phyloP scores from a whole-genome alignment of 2,329 filamentous ascomycete species.

The Beauveria australis region DNA sequence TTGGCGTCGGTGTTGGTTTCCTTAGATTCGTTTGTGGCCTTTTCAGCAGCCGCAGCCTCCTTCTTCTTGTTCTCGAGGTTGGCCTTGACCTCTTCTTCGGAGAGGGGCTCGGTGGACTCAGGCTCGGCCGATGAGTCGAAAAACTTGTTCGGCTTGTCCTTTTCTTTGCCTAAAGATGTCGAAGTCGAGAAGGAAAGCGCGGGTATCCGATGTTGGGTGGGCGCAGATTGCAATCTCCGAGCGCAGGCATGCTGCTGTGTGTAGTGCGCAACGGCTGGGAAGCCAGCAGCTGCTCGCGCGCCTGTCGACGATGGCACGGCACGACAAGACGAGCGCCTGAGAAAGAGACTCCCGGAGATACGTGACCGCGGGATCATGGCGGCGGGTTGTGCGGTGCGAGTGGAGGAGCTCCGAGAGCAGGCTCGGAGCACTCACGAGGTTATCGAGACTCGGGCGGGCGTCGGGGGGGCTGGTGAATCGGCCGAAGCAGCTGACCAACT shows the following conservation, averaged over 20 bases:
- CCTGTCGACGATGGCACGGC: constrained; percentile 16
- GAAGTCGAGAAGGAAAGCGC: constrained; percentile 30
- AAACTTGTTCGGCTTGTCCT: constrained; percentile 36
- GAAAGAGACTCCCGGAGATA: constrained; percentile 30
- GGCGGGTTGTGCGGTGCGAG: constrained; percentile 6
- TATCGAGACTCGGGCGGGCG: neutral
- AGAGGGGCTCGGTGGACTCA: constrained; percentile 35
- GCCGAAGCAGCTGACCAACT: neutral
- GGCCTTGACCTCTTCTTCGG: constrained; percentile 44
- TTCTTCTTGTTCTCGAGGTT: constrained; percentile 40
- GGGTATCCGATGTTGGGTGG: constrained; percentile 19
- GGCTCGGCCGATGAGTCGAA: constrained; percentile 39
- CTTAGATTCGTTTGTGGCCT: constrained; percentile 40
- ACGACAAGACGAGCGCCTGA: constrained; percentile 26
- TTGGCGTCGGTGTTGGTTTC: constrained; percentile 31
- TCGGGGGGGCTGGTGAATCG: neutral
- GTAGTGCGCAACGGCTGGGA: constrained; percentile 20
- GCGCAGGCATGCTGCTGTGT: constrained; percentile 22
- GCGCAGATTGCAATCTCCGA: constrained; percentile 21
- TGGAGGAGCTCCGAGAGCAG: constrained; percentile 10
- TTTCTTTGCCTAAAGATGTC: constrained; percentile 26
- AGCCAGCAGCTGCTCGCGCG: constrained; percentile 20
- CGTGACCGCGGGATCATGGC: constrained; percentile 35
- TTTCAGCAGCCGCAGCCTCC: constrained; percentile 29
- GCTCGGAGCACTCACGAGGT: constrained; percentile 9